A percentile compares a stretch with the other conserved stretches of the same genome.
Conservation (phyloP, 805 yeast species). For the Suhomyces sp. region DNA sequence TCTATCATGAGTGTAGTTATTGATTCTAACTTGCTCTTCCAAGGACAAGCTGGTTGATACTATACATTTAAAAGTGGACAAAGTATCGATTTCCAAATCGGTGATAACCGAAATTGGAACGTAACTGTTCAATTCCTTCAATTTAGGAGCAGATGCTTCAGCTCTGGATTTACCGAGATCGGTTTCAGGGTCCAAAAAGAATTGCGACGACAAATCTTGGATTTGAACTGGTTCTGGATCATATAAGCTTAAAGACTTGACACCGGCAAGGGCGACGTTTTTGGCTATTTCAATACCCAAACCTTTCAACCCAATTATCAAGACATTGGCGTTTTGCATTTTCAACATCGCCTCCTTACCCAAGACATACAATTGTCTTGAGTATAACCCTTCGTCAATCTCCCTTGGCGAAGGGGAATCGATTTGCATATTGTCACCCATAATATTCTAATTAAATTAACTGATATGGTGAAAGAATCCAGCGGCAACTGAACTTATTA, state of each 20-base stretch:
- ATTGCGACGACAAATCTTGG: slow-evolving; percentile 83
- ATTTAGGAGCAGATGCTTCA: slow-evolving; percentile 56
- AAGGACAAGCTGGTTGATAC: slow-evolving; percentile 77
- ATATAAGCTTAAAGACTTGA: slow-evolving; percentile 79
- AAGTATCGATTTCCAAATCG: slow-evolving; percentile 51
- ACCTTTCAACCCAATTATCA: slow-evolving; percentile 86
- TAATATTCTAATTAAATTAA: not conserved
- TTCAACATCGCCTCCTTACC: slow-evolving; percentile 98
- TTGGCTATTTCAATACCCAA: slow-evolving; percentile 95
- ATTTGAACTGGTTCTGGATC: slow-evolving; percentile 72
- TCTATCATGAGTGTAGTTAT: slow-evolving; percentile 68
- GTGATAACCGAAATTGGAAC: slow-evolving; percentile 76
- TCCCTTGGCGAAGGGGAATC: slow-evolving; percentile 36
- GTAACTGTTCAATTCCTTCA: slow-evolving; percentile 83
- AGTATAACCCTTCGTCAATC: slow-evolving; percentile 92
- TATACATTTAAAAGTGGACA: slow-evolving; percentile 67
- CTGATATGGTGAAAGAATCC: not conserved
- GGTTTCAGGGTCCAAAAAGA: slow-evolving; percentile 58
- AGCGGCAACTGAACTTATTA: not conserved
- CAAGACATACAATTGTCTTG: slow-evolving; percentile 92
- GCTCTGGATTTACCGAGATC: slow-evolving; percentile 85
- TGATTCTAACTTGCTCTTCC: slow-evolving; percentile 72
- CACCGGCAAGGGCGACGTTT: slow-evolving; percentile 96
- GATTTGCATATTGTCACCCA: slow-evolving; percentile 38
- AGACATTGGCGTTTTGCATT: slow-evolving; percentile 92